Conservation (phyloP, 345 rosid genomes). For the Moringa oleifera region DNA sequence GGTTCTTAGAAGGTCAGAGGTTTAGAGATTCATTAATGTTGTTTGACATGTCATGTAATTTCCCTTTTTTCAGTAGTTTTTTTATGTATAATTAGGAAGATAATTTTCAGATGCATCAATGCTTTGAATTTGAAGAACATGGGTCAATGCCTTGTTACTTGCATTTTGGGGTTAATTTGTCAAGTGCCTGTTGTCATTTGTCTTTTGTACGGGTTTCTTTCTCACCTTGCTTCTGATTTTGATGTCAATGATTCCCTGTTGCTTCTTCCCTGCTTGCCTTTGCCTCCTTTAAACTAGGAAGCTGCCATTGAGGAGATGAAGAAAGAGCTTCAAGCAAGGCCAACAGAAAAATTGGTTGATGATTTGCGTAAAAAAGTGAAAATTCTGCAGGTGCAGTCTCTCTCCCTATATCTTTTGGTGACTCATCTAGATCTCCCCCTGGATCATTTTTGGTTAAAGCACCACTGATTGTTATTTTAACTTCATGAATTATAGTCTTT, state of each 20-base stretch:
- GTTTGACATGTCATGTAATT: too few species aligned
- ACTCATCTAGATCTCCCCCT: neutral
- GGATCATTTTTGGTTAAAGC: constrained; percentile 1
- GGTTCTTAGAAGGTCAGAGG: too few species aligned
- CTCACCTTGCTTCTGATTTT: constrained; percentile 2
- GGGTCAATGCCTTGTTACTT: too few species aligned
- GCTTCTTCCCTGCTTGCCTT: too few species aligned
- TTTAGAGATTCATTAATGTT: too few species aligned
- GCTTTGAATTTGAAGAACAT: too few species aligned
- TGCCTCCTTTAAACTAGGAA: constrained; percentile 41
- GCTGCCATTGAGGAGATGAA: constrained; percentile 76
- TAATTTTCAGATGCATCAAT: too few species aligned
- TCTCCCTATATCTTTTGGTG: neutral
- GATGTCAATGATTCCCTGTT: neutral
- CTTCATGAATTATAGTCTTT: neutral
- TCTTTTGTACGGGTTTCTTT: neutral
- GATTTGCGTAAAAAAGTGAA: constrained; percentile 95
- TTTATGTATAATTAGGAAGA: neutral
- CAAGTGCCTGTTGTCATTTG: too few species aligned
- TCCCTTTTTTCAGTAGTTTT: neutral
- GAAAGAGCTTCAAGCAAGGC: constrained; percentile 88
- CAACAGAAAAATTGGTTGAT: constrained; percentile 86
- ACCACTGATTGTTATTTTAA: neutral
- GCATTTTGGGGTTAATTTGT: too few species aligned
- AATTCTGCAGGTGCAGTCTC: constrained; percentile 75